Evolutionary conservation across 2,329 filamentous ascomycete genomes (phyloP).

Genomic region (Ophiostoma sp.): DNA sequence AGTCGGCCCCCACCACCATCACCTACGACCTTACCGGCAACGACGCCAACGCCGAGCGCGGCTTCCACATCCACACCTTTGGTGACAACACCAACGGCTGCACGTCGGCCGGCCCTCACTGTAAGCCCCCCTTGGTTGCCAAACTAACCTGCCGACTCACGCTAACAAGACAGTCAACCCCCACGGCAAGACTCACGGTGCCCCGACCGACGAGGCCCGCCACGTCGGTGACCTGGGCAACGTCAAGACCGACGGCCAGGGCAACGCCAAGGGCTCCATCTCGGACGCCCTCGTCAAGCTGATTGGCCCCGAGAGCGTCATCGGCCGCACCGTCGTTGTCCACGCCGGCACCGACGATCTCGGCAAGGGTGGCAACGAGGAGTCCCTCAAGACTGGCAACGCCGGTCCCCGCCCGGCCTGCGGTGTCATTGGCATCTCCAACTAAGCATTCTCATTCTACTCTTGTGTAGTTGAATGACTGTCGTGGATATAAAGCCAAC

Average conservation of each 20-base stretch:
- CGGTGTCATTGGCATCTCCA: conserved; percentile 89
- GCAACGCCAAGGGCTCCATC: conserved; percentile 80
- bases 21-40: conserved; percentile 90
- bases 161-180: conserved; percentile 75
- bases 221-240: conserved; percentile 98
- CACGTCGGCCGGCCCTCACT: conserved; percentile 97
- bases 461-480: not conserved
- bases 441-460: conserved; percentile 48
- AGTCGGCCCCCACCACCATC: conserved; percentile 80
- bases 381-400: conserved; percentile 98
- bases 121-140: conserved; percentile 54
- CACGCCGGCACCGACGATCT: conserved; percentile 97
- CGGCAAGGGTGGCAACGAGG: conserved; percentile 85
- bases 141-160: not conserved
- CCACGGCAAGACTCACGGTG: conserved; percentile 86
- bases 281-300: conserved; percentile 87
- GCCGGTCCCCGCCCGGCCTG: conserved; percentile 91
- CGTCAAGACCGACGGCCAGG: conserved; percentile 91
- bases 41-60: conserved; percentile 93
- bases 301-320: conserved; percentile 91
- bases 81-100: conserved; percentile 99
- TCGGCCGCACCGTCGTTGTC: conserved; percentile 93
- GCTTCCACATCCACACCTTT: conserved; percentile 98
- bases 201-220: conserved; percentile 76
- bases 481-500: not conserved